Evolutionary conservation across 108 stramenopile genomes (phyloP).

Genomic region (Nitzschia palea): DNA sequence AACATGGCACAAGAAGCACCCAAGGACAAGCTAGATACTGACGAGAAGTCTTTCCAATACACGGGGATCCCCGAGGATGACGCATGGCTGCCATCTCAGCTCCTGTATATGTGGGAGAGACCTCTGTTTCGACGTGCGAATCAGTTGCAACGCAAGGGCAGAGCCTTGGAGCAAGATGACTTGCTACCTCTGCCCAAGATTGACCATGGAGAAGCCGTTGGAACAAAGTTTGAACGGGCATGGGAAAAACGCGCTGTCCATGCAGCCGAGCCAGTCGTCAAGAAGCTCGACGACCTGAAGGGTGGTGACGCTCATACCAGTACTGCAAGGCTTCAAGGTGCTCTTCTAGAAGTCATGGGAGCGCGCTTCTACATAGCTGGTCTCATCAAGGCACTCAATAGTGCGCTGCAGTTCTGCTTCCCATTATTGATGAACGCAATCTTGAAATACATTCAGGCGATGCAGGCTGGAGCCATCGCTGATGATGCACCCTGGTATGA

Average conservation of each 20-base stretch:
- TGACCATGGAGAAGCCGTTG: conserved; percentile 46
- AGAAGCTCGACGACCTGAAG: conserved; percentile 20
- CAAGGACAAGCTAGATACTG: background rate
- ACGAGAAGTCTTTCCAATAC: conserved; percentile 2
- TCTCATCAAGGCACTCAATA: conserved; percentile 53
- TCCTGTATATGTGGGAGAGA: conserved; percentile 60
- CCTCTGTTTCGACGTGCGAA: conserved; percentile 68
- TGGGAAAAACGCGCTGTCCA: conserved; percentile 24
- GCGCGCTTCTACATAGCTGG: conserved; percentile 57
- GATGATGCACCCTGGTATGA: conserved; percentile 41
- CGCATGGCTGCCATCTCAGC: conserved; percentile 42
- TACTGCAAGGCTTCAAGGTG: conserved; percentile 11
- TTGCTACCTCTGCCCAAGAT: conserved; percentile 53
- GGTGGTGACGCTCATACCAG: background rate
- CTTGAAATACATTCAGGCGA: conserved; percentile 59
- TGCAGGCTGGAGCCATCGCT: conserved; percentile 49
- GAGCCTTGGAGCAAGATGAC: conserved; percentile 58
- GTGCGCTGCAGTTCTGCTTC: conserved; percentile 64
- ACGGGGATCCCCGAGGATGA: conserved; percentile 45
- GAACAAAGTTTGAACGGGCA: conserved; percentile 50
- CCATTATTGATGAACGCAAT: conserved; percentile 68
- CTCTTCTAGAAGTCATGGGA: conserved; percentile 43
- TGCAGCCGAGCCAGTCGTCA: background rate
- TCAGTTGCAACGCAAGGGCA: conserved; percentile 28
- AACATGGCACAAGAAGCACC: background rate